A percentile compares a stretch with the other conserved stretches of the same genome.
phyloP scores from a whole-genome alignment of 345 rosid genomes.

The Aquilaria yunnanensis region DNA sequence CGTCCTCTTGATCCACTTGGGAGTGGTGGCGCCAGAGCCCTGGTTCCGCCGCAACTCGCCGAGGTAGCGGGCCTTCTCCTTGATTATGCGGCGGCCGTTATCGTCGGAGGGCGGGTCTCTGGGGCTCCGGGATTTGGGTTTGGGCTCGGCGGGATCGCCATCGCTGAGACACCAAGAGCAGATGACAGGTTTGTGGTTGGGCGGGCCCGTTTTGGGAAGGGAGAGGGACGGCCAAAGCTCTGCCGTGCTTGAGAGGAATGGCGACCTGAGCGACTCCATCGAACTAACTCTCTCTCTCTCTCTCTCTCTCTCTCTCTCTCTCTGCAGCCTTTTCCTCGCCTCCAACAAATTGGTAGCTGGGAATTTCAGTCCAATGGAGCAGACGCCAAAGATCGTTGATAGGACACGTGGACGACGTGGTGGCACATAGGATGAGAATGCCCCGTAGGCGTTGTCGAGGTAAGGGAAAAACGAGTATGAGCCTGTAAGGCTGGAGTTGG shows the following conservation, averaged over 20 bases:
- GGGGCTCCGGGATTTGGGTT: constrained; percentile 55
- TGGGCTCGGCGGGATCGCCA: constrained; percentile 54
- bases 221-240: constrained; percentile 19
- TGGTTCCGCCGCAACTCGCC: constrained; percentile 69
- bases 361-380: no score
- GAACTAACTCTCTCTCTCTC: background rate
- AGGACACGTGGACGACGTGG: no score
- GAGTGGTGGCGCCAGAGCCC: constrained; percentile 65
- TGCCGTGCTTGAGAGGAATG: constrained; percentile 31
- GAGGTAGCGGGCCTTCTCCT: constrained; percentile 60
- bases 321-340: no score
- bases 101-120: constrained; percentile 72
- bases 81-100: constrained; percentile 80
- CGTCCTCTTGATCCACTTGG: constrained; percentile 78
- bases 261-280: constrained; percentile 32
- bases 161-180: constrained; percentile 78
- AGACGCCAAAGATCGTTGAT: no score
- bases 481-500: no score
- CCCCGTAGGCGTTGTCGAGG: no score
- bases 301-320: no score
- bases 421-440: no score
- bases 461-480: no score
- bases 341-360: no score
- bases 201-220: constrained; percentile 18
- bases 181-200: constrained; percentile 17